These are phyloP conservation scores for Paecilomyces fulvus DNA, from an alignment of 2,329 filamentous ascomycete species.

Conservation along the genomic window DNA sequence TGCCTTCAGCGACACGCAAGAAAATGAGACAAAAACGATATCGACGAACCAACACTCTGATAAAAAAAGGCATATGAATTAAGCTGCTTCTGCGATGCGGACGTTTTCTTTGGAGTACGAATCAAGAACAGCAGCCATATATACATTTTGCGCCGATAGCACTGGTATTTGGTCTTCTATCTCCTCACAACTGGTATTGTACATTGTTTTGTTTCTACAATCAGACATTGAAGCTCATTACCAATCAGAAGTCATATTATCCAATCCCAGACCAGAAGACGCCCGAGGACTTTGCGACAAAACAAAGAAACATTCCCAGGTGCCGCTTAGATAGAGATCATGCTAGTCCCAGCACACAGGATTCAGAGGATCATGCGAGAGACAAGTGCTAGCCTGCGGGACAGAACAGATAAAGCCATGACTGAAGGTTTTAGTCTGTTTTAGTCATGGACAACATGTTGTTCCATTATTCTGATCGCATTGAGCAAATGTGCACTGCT, in stretches of 20 bases:
- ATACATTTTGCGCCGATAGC: background rate
- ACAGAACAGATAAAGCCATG: no score
- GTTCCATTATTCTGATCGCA: no score
- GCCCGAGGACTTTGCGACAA: background rate
- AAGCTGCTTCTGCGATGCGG: no score
- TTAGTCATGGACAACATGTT: no score
- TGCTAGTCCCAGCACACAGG: background rate
- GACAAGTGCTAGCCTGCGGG: no score
- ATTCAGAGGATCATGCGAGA: background rate
- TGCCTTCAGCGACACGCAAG: no score
- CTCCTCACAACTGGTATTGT: background rate
- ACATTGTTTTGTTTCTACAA: background rate
- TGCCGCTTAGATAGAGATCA: background rate
- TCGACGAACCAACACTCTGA: no score
- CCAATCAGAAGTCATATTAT: background rate
- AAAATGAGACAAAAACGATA: no score
- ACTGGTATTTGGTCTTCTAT: background rate
- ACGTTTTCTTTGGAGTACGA: no score
- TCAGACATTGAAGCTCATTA: background rate
- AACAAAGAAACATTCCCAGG: background rate
- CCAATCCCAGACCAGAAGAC: background rate
- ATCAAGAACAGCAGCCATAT: background rate
- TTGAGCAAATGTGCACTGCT: no score
- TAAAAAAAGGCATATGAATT: no score
- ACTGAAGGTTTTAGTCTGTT: no score